Base-by-base conservation (phyloP, 1,284 basidiomycete species). In the Coniferiporia sulphurascens region DNA sequence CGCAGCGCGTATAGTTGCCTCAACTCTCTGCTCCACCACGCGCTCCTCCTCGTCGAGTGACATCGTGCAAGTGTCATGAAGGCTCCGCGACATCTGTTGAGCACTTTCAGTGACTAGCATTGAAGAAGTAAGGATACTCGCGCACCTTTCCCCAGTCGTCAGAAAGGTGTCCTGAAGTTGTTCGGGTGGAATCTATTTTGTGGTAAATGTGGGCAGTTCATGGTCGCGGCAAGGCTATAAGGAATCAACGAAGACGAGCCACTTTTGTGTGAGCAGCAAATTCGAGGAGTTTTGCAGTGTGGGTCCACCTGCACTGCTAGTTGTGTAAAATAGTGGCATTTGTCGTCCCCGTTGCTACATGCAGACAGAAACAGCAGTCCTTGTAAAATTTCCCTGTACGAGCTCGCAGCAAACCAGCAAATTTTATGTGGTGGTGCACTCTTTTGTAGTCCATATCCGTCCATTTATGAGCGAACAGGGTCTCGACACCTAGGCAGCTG, bases 241-340 rank as follows among this genome's bases (percentile, higher is more conserved):
- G 35, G n/a, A 10, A 34, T 55, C 17, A 15, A 15, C 38, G 15
- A 10, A 41, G 44, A 55, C 44, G 54, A 48, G 43, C 54, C 54
- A 55, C 54, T 36, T 55, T 46, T 48, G 44, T 15, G 19, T 44
- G 38, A 17, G 12, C 19, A 22, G 7, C 54, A 55, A 55, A 55
- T 19, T 32, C 21, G 27, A n/a, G 34, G 10, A 27, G 54, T 55
- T 55, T 55, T 27, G 32, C 8, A 27, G n/a, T 48, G 54, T 55
- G 45, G 54, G 54, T 55, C 54, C 54, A 19, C 7, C 13, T 17
- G 38, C 4, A 15, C 35, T 55, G 34, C 43, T 41, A 15, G 19
- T 46, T 52, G 50, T 35, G 34, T 52, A 38, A 35, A n/a, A 10
- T 52, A 32, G 19, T 34, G 15, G 35, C 50, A 46, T 46, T 46